Percentiles rank a stretch among this genome's conserved stretches.
Evolutionary conservation across 768 basidiomycete genomes (phyloP).

Genomic region (Tulasnella sp.): DNA sequence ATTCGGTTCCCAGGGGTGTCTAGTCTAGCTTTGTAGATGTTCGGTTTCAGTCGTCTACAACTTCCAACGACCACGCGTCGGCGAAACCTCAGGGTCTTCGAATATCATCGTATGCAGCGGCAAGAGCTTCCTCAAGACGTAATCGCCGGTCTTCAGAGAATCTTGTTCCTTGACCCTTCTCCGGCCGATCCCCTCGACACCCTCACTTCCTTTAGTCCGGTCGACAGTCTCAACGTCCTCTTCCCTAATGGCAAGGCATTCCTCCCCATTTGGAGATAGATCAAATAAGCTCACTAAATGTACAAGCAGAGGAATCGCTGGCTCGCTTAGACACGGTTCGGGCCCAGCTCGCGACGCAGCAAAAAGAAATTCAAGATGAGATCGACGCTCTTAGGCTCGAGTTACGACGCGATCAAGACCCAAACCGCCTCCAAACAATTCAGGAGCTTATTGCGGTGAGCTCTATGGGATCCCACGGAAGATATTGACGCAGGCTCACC

Average conservation of each 20-base stretch:
- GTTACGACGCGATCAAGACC: conserved; percentile 73
- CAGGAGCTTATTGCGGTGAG: conserved; percentile 94
- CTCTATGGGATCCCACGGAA: neutral
- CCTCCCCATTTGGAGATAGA: neutral
- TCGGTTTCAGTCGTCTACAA: neutral
- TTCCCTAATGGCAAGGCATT: conserved; percentile 66
- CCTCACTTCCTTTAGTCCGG: conserved; percentile 34
- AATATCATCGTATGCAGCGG: conserved; percentile 3
- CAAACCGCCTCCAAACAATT: conserved; percentile 81
- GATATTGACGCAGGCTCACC: conserved; percentile 23
- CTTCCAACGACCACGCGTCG: conserved; percentile 4
- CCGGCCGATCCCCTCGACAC: conserved; percentile 42
- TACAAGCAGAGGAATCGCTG: conserved; percentile 63
- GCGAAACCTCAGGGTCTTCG: conserved; percentile 8
- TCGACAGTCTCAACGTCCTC: conserved; percentile 52
- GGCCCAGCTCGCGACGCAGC: conserved; percentile 61
- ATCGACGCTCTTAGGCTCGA: conserved; percentile 64
- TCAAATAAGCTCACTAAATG: conserved; percentile 18
- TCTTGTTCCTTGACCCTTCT: conserved; percentile 51
- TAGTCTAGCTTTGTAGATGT: neutral
- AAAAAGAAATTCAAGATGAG: conserved; percentile 64
- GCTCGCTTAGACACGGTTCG: conserved; percentile 68
- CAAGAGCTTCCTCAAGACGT: conserved; percentile 56
- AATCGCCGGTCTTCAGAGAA: conserved; percentile 63
- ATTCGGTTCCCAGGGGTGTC: neutral